A percentile compares a stretch with the other conserved stretches of the same genome.
Conservation (phyloP, 257 asterid species). For the Nicotiana noctiflora region DNA sequence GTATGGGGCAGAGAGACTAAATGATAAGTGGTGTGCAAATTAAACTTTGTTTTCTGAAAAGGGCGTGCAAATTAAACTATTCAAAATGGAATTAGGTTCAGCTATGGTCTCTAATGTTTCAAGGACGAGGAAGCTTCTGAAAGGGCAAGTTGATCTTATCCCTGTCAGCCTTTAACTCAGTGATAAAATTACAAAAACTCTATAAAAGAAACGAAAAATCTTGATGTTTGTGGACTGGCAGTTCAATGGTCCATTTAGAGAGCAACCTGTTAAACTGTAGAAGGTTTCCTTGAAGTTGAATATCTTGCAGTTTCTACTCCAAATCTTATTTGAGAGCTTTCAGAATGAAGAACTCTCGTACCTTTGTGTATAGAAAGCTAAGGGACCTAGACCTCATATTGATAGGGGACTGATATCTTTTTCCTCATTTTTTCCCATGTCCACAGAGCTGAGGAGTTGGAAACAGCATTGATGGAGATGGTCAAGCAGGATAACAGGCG, state of each 20-base stretch:
- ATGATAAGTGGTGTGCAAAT: neutral
- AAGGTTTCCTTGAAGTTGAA: neutral
- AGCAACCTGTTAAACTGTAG: neutral
- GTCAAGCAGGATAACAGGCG: slow-evolving; percentile 95
- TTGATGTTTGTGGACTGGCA: neutral
- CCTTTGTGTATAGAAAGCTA: neutral
- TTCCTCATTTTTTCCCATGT: neutral
- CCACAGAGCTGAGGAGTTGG: slow-evolving; percentile 94
- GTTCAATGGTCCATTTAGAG: neutral
- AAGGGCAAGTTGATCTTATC: neutral
- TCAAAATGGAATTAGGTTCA: neutral
- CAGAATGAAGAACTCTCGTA: neutral
- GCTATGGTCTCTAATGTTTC: neutral
- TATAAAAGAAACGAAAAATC: neutral
- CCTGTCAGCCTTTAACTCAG: neutral
- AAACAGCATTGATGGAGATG: slow-evolving; percentile 96
- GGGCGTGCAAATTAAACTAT: neutral
- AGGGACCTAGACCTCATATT: neutral
- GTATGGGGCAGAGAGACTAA: neutral
- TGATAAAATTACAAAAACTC: neutral
- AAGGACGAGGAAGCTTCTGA: neutral
- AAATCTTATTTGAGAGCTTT: slow-evolving; percentile 7
- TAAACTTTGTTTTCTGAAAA: neutral
- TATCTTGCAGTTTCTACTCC: neutral
- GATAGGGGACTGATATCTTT: neutral